These are phyloP conservation scores for Exophiala spinifera DNA, from an alignment of 2,329 filamentous ascomycete genomes.

Conservation along the genomic window DNA sequence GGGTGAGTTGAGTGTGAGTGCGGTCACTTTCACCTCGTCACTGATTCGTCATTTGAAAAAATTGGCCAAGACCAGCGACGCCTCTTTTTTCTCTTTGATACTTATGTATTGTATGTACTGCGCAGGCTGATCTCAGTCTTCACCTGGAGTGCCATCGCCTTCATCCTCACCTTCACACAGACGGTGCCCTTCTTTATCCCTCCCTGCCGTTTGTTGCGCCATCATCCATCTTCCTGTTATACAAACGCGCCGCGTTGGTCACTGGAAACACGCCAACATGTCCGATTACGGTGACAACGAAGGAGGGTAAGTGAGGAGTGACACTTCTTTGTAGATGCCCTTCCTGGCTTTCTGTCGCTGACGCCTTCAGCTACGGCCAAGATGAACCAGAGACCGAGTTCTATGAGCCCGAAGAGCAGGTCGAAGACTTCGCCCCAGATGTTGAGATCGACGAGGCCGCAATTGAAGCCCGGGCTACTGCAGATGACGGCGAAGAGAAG, in stretches of 20 bases:
- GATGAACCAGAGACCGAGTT: constrained; percentile 36
- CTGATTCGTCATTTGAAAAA: no score
- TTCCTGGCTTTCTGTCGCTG: constrained; percentile 1
- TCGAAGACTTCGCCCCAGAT: constrained; percentile 57
- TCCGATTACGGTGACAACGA: constrained; percentile 72
- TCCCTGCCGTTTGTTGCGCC: neutral
- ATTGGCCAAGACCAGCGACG: no score
- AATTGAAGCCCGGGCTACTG: constrained; percentile 54
- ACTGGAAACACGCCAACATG: constrained; percentile 48
- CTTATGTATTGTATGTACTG: no score
- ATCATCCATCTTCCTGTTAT: neutral
- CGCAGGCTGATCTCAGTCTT: no score
- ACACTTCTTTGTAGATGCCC: constrained; percentile 1
- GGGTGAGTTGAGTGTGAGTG: no score
- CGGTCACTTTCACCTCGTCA: no score
- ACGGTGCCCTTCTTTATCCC: no score
- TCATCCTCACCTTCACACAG: no score
- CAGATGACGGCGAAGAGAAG: constrained; percentile 46
- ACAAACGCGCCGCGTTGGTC: neutral
- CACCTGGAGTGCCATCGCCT: neutral
- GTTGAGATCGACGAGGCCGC: constrained; percentile 45
- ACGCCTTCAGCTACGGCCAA: constrained; percentile 22
- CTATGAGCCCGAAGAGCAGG: constrained; percentile 58
- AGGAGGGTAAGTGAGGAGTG: constrained; percentile 54
- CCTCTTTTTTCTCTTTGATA: no score